A percentile compares a stretch with the other conserved stretches of the same genome.
Conservation (phyloP, 345 rosid species). For the Isatis tinctoria region DNA sequence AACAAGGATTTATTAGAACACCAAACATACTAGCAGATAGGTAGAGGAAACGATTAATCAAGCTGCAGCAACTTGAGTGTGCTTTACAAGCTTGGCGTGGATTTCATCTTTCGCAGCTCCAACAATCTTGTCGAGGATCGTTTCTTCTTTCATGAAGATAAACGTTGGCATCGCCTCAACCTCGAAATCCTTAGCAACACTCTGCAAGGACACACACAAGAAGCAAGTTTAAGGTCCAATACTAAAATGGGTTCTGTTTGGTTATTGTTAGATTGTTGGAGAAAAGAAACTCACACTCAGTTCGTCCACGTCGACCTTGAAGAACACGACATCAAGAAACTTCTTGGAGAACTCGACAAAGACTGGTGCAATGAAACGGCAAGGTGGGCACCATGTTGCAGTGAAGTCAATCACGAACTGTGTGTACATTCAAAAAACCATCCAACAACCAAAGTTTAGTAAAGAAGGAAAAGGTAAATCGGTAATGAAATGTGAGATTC, state of each 20-base stretch:
- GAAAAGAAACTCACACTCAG: slow-evolving; percentile 31
- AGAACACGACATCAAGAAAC: slow-evolving; percentile 42
- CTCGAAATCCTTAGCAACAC: slow-evolving; percentile 52
- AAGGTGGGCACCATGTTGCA: slow-evolving; percentile 74
- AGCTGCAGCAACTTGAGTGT: slow-evolving; percentile 30
- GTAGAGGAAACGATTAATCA: not conserved
- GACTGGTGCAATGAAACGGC: slow-evolving; percentile 62
- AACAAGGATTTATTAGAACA: slow-evolving; percentile 22
- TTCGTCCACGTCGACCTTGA: slow-evolving; percentile 80
- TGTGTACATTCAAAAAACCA: too few species aligned
- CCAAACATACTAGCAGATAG: slow-evolving; percentile 5
- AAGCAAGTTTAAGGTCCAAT: not conserved
- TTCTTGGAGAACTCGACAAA: slow-evolving; percentile 53
- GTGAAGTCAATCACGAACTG: slow-evolving; percentile 68
- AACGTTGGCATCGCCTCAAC: slow-evolving; percentile 83
- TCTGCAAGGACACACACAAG: slow-evolving; percentile 32
- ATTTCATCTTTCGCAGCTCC: slow-evolving; percentile 69
- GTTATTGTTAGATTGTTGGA: not conserved
- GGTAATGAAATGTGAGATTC: too few species aligned
- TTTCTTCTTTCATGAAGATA: slow-evolving; percentile 54
- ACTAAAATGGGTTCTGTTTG: not conserved
- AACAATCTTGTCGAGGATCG: slow-evolving; percentile 47
- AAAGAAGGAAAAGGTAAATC: too few species aligned
- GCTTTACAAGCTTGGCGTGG: slow-evolving; percentile 43
- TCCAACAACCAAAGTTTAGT: too few species aligned